Conservation (phyloP, 2,329 filamentous ascomycete genomes). For the Fusarium nodosum region DNA sequence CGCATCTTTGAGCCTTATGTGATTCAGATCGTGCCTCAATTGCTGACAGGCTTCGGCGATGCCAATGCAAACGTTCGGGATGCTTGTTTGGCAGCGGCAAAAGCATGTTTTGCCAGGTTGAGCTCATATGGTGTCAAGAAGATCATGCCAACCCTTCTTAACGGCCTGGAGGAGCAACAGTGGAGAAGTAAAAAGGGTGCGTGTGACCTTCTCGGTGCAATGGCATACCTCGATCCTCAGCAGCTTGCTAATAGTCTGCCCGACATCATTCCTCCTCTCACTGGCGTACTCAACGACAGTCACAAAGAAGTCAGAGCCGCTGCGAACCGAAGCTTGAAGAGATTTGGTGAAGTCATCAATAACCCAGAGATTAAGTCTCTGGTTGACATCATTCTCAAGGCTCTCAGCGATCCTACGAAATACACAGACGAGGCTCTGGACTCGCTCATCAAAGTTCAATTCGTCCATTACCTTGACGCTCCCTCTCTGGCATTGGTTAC, state of each 20-base stretch:
- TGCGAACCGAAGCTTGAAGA: slow-evolving; percentile 95
- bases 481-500: slow-evolving; percentile 95
- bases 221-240: slow-evolving; percentile 97
- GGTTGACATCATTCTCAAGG: slow-evolving; percentile 92
- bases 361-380: slow-evolving; percentile 97
- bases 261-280: slow-evolving; percentile 96
- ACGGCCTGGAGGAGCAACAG: slow-evolving; percentile 93
- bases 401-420: slow-evolving; percentile 95
- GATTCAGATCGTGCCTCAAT: slow-evolving; percentile 92
- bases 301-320: slow-evolving; percentile 96
- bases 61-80: slow-evolving; percentile 89
- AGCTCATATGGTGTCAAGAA: slow-evolving; percentile 97
- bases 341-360: slow-evolving; percentile 97
- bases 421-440: slow-evolving; percentile 96
- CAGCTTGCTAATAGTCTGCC: slow-evolving; percentile 93
- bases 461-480: slow-evolving; percentile 97
- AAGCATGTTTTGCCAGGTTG: slow-evolving; percentile 91
- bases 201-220: slow-evolving; percentile 94
- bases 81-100: slow-evolving; percentile 91
- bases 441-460: slow-evolving; percentile 96
- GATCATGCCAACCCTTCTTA: slow-evolving; percentile 89
- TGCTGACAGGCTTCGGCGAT: slow-evolving; percentile 91
- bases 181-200: slow-evolving; percentile 99
- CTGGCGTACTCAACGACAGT: slow-evolving; percentile 93
- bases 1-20: slow-evolving; percentile 96